Base-by-base conservation (phyloP, 805 yeast species). In the Spathaspora hagerdaliae region DNA sequence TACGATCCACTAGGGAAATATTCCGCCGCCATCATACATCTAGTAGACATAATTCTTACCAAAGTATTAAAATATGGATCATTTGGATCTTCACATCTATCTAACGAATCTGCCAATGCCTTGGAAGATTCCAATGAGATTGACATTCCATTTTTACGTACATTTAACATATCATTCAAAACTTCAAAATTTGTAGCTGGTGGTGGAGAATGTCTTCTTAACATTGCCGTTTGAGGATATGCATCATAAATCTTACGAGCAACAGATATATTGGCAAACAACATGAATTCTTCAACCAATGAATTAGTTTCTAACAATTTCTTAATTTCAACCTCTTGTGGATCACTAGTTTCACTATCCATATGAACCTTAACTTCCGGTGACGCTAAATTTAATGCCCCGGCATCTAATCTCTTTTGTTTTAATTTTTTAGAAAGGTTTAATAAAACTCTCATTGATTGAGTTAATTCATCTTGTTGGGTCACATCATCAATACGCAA, bases 11-110 rank as follows among this genome's bases (percentile, higher is more conserved):
- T 81, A 9, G 95, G 83, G 70, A 94, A 94, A 61, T 94, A 94
- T 62, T 92, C 97, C 1, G 99, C 99, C 1, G 99, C 96, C 86
- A 90, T 88, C 99, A 94, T 94, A 68, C 98, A 92, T 58, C 99
- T 79, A 0, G 99, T 94, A 7, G 97, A 94, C 96, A 94, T 85
- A 53, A 94, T 94, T 65, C 99, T 83, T 6, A 92, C 75, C 56
- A 94, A 74, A 0, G 97, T 94, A 66, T 94, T 94, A 77, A 94
- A 89, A 60, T 88, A 94, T 6, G 91, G 85, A 64, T 94, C 98
- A 0, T 78, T 60, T 24, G 83, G 79, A 64, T 92, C 98, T 31
- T 71, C 80, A 66, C 97, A 89, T 47, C 87, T 76, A 61, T 94
- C 99, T 42, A 94, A 73, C 14, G 97, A 90, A 58, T 91, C 96